These are phyloP conservation scores for Leccinum insolens DNA, from an alignment of 1,284 basidiomycete genomes.

Conservation along the genomic window DNA sequence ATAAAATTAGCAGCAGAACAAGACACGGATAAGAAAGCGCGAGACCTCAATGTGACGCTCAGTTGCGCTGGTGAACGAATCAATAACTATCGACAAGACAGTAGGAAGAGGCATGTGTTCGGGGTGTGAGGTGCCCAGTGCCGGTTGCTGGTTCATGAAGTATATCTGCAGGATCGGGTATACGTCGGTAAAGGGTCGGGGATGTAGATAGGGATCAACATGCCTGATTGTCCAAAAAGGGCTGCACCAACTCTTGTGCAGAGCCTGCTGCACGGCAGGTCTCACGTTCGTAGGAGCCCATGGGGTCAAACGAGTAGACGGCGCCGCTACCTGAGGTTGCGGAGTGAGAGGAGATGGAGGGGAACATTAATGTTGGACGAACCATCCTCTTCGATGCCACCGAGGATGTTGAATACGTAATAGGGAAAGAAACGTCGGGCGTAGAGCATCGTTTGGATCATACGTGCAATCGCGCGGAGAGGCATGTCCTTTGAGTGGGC, in stretches of 20 bases:
- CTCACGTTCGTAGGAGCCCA: constrained; percentile 94
- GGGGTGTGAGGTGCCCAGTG: constrained; percentile 70
- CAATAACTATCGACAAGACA: constrained; percentile 86
- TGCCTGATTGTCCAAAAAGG: constrained; percentile 96
- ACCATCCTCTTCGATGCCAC: constrained; percentile 95
- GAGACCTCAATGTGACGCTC: constrained; percentile 94
- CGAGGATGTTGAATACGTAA: constrained; percentile 95
- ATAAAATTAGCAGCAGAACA: constrained; percentile 17
- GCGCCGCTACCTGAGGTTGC: constrained; percentile 76
- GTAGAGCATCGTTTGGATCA: constrained; percentile 97
- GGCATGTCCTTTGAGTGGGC: constrained; percentile 95
- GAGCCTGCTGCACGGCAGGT: constrained; percentile 93
- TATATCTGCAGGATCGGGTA: constrained; percentile 71
- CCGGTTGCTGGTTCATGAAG: constrained; percentile 89
- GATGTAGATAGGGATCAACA: constrained; percentile 30
- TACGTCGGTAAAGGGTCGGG: constrained; percentile 54
- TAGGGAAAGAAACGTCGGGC: constrained; percentile 94
- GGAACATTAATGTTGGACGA: constrained; percentile 35
- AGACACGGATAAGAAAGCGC: constrained; percentile 13
- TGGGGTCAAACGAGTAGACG: constrained; percentile 96
- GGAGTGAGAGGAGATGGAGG: constrained; percentile 14
- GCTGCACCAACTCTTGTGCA: constrained; percentile 88
- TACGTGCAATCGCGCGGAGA: constrained; percentile 86
- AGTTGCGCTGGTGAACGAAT: constrained; percentile 92
- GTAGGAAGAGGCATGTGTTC: constrained; percentile 78